Evolutionary conservation across 2,329 filamentous ascomycete species (phyloP), one percentile per base, ranked within the genome.

Genomic region (Clonostachys byssicola): DNA sequence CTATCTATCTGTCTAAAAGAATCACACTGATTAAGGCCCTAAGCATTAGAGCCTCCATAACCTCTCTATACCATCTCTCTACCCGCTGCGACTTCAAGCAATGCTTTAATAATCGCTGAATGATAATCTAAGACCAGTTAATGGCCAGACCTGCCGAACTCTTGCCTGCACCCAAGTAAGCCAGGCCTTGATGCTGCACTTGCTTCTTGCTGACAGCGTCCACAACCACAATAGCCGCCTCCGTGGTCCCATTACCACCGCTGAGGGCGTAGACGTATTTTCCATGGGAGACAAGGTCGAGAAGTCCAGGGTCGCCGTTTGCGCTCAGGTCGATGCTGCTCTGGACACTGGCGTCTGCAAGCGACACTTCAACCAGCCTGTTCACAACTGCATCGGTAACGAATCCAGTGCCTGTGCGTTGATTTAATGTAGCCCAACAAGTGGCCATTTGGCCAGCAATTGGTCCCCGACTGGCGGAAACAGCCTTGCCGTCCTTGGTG

Each of bases 211-310:
- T 7, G 53, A 52, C 2, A 5, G 58, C 63, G 52, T 72, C 60
- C 2, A 74, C 53, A 0, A 74, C 71, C 0, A 59, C 57, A 3
- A 74, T 55, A 1, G 65, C 62, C 0, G 71, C 59, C 2, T 58
- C 46, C 0, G 59, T 63, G 0, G 61, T 69, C 1, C 72, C 75
- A 48, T 80, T 78, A 0, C 78, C 78, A 0, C 78, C 77, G 4
- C 69, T 68, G 5, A 86, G 59, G 0, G 75, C 79, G 56, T 85
- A 86, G 1, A 86, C 48, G 50, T 81, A 80, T 30, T 65, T 62
- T 0, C 82, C 81, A 0, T 68, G 68, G 1, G 74, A 71, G 9
- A 56, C 58, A 12, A 85, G 55, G 56, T 86, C 82, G 46, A 78
- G 75, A 43, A 85, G 62, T 0, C 81, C 82, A 0, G 67, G 65